These are phyloP conservation scores for Parathielavia hyrcaniae DNA, from an alignment of 495 filamentous ascomycete species.

Conservation along the genomic window DNA sequence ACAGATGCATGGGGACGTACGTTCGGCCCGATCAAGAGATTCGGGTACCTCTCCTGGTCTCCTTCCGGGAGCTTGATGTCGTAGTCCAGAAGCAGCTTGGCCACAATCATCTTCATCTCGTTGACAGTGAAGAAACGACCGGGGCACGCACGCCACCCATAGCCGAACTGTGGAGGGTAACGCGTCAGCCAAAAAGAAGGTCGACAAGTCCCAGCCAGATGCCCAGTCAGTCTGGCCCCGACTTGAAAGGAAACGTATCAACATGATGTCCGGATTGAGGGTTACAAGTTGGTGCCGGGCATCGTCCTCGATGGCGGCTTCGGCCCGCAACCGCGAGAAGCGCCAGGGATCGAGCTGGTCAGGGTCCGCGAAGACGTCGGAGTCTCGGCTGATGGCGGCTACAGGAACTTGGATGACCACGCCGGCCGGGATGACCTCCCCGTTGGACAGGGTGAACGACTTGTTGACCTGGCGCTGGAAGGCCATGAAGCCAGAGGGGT, in stretches of 20 bases:
- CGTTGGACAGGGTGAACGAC: conserved; percentile 39
- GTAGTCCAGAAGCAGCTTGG: conserved; percentile 49
- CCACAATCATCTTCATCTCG: conserved; percentile 52
- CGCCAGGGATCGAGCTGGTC: conserved; percentile 46
- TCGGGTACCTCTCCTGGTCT: conserved; percentile 18
- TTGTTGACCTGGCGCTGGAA: conserved; percentile 38
- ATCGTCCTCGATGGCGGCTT: conserved; percentile 23
- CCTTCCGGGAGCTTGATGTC: conserved; percentile 42
- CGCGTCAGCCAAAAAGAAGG: background rate
- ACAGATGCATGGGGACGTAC: conserved; percentile 11
- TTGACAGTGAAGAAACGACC: conserved; percentile 53
- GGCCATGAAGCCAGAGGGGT: conserved; percentile 13
- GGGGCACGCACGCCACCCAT: conserved; percentile 53
- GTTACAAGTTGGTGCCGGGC: conserved; percentile 40
- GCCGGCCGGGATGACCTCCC: conserved; percentile 36
- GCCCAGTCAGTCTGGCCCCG: too few species aligned
- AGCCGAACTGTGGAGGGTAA: conserved; percentile 41
- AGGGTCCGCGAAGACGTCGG: conserved; percentile 28
- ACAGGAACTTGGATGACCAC: conserved; percentile 38
- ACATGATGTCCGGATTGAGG: conserved; percentile 34
- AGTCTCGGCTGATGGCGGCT: conserved; percentile 31
- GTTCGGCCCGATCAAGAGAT: conserved; percentile 13
- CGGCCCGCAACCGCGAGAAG: conserved; percentile 42
- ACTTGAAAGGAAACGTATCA: background rate
- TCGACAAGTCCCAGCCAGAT: too few species aligned